Base-by-base conservation (phyloP, 305 asterid genomes). In the Petunia hybrid region DNA sequence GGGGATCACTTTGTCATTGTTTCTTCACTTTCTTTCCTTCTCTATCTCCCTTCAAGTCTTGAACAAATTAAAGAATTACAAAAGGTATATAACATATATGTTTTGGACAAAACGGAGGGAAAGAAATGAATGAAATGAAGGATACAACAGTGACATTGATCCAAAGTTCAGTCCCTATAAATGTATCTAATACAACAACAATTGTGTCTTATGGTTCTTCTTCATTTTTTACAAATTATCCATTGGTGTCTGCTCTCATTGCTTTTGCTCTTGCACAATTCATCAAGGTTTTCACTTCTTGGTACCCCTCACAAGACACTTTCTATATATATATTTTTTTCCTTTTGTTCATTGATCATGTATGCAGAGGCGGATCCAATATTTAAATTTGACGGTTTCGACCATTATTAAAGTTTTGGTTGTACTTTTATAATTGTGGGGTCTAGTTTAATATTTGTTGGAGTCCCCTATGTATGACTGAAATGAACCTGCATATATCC, bases 251-350 rank as follows among this genome's bases (percentile, higher is more conserved):
- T 36, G 89, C 90, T 63, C 69, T 89, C 48, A 4, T 89, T 2
- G 87, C 90, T 48, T 89, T 87, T 68, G 79, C 82, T 48, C 73
- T 89, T 67, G 92, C 92, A 22, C 90, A 89, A 83, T 80, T 85
- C 80, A 75, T 85, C 79, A 89, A 89, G 80, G 76, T 89, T 80
- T 61, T 89, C 78, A 80, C 88, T 64, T 53, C 85, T 64, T 84
- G 92, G 90, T 89, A 89, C 43, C 14, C 69, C 71, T 35, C 53
- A 2, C 67, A 14, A 3, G 6, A 56, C 22, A 43, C 41, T 39
- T 64, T 12, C 45, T 51, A 51, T 22, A 22, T 22, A 22, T 22
- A 22, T 22, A 0, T 39, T 65, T 5, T 6, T 10, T 9, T 2
- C 1, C 43, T 5, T 56, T n/a, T 56, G 7, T 13, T 51, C 10